A percentile compares a stretch with the other conserved stretches of the same genome.
Evolutionary conservation across 2,329 filamentous ascomycete species (phyloP).

Genomic region (Dryadomyces quercus-mongolicae): DNA sequence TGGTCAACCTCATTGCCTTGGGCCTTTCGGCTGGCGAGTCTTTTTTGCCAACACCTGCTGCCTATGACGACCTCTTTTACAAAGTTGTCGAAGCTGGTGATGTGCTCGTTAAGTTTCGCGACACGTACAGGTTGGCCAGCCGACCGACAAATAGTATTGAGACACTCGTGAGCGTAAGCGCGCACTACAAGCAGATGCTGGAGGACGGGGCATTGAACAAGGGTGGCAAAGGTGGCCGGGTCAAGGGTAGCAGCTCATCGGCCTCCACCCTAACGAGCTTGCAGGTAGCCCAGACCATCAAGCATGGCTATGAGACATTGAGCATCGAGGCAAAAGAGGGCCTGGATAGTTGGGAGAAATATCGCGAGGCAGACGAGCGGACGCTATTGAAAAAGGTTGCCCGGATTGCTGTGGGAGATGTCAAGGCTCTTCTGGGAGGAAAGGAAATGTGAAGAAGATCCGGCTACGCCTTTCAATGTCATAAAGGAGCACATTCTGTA

Average conservation of each 20-base stretch:
- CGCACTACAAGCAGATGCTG: slow-evolving; percentile 79
- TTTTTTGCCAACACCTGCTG: slow-evolving; percentile 75
- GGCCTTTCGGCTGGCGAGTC: slow-evolving; percentile 78
- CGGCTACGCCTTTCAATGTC: background rate
- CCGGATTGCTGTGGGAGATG: slow-evolving; percentile 57
- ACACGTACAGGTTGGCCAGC: slow-evolving; percentile 54
- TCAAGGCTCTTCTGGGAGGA: slow-evolving; percentile 17
- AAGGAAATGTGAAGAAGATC: background rate
- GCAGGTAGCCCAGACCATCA: slow-evolving; percentile 84
- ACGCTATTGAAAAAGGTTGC: slow-evolving; percentile 78
- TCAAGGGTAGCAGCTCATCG: slow-evolving; percentile 20
- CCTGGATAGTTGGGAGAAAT: slow-evolving; percentile 73
- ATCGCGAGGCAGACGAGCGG: slow-evolving; percentile 77
- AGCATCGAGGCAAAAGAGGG: slow-evolving; percentile 84
- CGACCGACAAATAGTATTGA: slow-evolving; percentile 61
- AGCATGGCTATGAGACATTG: slow-evolving; percentile 89
- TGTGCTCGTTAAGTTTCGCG: slow-evolving; percentile 67
- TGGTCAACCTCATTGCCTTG: slow-evolving; percentile 74
- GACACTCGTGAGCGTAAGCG: slow-evolving; percentile 68
- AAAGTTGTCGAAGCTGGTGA: slow-evolving; percentile 91
- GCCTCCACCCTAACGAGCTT: slow-evolving; percentile 65
- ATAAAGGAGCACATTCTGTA: background rate
- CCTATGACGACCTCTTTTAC: slow-evolving; percentile 97
- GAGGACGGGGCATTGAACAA: slow-evolving; percentile 31
- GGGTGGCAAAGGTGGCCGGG: slow-evolving; percentile 25